phyloP scores from a whole-genome alignment of 2,329 filamentous ascomycete species.

The Raffaelea arxii region DNA sequence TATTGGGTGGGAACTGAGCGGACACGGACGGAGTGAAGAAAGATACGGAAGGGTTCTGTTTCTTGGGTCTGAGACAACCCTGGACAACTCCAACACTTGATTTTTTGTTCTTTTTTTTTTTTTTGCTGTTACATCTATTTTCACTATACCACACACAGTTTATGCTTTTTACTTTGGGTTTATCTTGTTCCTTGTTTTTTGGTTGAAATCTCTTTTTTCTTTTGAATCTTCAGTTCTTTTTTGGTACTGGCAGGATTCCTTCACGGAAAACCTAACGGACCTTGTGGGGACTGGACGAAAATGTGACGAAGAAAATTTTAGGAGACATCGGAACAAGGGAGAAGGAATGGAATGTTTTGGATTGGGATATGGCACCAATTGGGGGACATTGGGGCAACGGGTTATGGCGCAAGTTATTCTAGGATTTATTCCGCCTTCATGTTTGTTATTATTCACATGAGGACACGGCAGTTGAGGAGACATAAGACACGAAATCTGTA shows the following conservation, averaged over 20 bases:
- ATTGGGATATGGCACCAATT: no score
- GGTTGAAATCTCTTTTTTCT: neutral
- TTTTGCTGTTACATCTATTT: neutral
- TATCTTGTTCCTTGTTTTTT: neutral
- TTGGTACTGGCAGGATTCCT: no score
- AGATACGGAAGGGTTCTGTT: neutral
- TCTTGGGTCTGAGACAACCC: no score
- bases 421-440: neutral
- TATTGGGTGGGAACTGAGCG: neutral
- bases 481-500: neutral
- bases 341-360: no score
- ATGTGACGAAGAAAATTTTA: neutral
- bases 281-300: no score
- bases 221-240: neutral
- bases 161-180: neutral
- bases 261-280: no score
- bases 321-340: neutral
- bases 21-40: neutral
- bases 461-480: neutral
- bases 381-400: neutral
- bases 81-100: no score
- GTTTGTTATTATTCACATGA: neutral
- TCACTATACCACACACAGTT: neutral
- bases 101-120: constrained; percentile 2
- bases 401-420: neutral